These are phyloP conservation scores for Fusarium guadeloupense DNA, from an alignment of 2,329 filamentous ascomycete species.

Conservation along the genomic window DNA sequence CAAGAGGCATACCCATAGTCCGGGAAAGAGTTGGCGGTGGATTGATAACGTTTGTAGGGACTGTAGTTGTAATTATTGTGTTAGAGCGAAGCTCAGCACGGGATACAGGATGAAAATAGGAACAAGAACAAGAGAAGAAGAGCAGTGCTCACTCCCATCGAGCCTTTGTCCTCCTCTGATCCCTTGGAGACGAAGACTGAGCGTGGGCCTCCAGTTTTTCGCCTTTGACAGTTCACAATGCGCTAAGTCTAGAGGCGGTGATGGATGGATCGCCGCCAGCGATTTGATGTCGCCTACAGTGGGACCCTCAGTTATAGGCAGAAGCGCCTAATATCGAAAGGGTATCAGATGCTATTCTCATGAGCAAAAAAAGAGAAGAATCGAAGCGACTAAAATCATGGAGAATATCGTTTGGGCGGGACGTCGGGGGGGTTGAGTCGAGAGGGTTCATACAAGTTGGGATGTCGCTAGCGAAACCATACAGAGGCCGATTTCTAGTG, in stretches of 20 bases:
- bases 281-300: not conserved
- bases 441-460: conserved; percentile 14
- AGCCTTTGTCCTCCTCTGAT: conserved; percentile 37
- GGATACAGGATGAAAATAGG: conserved; percentile 1
- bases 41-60: conserved; percentile 49
- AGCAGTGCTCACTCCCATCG: conserved; percentile 46
- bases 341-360: not conserved
- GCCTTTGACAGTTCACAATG: conserved; percentile 32
- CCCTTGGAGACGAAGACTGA: conserved; percentile 26
- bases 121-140: conserved; percentile 12
- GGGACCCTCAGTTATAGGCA: not conserved
- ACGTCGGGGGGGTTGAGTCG: not conserved
- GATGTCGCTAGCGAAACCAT: conserved; percentile 1
- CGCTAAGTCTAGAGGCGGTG: conserved; percentile 17
- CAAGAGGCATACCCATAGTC: conserved; percentile 53
- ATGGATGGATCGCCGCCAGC: conserved; percentile 13
- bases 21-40: conserved; percentile 51
- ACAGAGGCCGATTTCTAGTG: conserved; percentile 27
- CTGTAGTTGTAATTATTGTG: conserved; percentile 35
- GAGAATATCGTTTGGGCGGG: conserved; percentile 2
- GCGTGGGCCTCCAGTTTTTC: conserved; percentile 45
- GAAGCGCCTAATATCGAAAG: not conserved
- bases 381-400: not conserved
- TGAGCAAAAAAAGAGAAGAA: conserved; percentile 3
- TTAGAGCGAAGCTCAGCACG: conserved; percentile 19